Conservation (phyloP, 306 rosid species). For the Alnus glutinosa region DNA sequence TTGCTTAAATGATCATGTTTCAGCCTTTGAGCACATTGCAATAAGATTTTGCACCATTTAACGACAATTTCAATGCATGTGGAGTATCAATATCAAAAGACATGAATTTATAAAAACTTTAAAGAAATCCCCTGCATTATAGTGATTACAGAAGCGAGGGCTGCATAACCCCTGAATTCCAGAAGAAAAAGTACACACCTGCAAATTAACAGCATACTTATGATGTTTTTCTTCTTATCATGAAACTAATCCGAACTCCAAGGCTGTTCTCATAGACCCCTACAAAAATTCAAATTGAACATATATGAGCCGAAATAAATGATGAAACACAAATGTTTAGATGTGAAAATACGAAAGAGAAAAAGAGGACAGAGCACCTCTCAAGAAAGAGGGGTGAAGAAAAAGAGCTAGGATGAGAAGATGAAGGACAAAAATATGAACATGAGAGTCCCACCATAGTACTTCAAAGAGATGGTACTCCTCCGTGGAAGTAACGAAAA, state of each 20-base stretch:
- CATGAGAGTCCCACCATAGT: background rate
- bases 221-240: background rate
- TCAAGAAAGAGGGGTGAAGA: background rate
- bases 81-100: background rate
- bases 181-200: background rate
- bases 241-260: background rate
- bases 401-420: background rate
- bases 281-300: conserved; percentile 13
- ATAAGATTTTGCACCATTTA: background rate
- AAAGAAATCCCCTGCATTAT: background rate
- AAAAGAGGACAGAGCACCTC: background rate
- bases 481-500: background rate
- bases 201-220: background rate
- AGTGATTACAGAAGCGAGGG: background rate
- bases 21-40: background rate
- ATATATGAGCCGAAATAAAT: background rate
- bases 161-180: background rate
- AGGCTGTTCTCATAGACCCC: conserved; percentile 24
- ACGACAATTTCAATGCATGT: background rate
- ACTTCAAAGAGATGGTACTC: background rate
- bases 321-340: background rate
- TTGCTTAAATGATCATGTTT: too few relatives aligned
- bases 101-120: background rate
- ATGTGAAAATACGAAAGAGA: background rate
- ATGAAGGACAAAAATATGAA: background rate